Evolutionary conservation across 2,329 filamentous ascomycete species (phyloP).

Genomic region (Talaromyces sp.): DNA sequence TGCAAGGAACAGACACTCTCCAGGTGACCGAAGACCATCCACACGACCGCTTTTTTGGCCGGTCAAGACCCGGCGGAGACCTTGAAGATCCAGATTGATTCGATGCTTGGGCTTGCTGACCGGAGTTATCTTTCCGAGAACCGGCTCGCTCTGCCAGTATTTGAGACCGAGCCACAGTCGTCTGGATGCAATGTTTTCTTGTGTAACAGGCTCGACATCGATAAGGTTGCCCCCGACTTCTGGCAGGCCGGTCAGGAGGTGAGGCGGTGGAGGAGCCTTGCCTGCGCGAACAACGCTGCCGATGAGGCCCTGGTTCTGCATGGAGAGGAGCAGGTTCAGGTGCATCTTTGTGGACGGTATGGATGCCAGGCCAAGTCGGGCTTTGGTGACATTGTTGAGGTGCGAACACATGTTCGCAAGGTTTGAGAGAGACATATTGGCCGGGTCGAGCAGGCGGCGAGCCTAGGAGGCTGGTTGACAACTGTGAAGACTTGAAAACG

Average conservation of each 20-base stretch:
- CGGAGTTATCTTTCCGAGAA: constrained; percentile 61
- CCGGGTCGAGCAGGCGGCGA: constrained; percentile 3
- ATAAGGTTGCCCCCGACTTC: constrained; percentile 33
- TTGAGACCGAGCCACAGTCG: constrained; percentile 86
- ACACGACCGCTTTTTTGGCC: constrained; percentile 64
- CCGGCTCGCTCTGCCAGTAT: constrained; percentile 79
- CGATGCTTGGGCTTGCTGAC: constrained; percentile 70
- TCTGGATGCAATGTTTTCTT: constrained; percentile 65
- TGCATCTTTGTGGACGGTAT: constrained; percentile 77
- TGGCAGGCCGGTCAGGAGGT: constrained; percentile 49
- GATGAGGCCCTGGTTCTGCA: constrained; percentile 79
- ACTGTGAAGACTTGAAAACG: neutral
- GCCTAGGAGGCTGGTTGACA: neutral
- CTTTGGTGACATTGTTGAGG: constrained; percentile 80
- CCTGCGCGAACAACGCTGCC: constrained; percentile 73
- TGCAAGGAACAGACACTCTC: constrained; percentile 75
- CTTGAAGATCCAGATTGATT: constrained; percentile 59
- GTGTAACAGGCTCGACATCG: constrained; percentile 53
- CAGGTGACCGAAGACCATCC: constrained; percentile 66
- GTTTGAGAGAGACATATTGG: constrained; percentile 65
- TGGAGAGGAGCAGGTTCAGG: constrained; percentile 66
- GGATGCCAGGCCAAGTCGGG: constrained; percentile 78
- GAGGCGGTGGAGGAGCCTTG: constrained; percentile 49
- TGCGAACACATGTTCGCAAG: constrained; percentile 81
- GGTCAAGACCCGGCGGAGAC: constrained; percentile 61